These are phyloP conservation scores for Phialophora tarda DNA, from an alignment of 2,329 filamentous ascomycete genomes.

Conservation along the genomic window DNA sequence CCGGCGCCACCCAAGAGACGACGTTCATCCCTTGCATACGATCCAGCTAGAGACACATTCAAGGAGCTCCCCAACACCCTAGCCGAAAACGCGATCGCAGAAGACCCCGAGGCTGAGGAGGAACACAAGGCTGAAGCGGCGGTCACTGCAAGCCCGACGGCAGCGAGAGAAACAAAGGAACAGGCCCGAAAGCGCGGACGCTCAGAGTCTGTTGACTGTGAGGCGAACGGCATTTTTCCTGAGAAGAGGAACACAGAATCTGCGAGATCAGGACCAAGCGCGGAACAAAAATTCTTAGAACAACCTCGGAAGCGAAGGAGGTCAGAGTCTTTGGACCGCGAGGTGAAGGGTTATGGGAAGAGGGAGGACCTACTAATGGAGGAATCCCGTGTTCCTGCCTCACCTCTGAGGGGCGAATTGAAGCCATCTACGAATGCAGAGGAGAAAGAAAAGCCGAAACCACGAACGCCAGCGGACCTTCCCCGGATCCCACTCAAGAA, in stretches of 20 bases:
- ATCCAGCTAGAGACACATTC: slow-evolving; percentile 46
- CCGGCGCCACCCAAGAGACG: slow-evolving; percentile 26
- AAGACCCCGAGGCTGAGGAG: slow-evolving; percentile 34
- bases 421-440: slow-evolving; percentile 19
- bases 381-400: slow-evolving; percentile 28
- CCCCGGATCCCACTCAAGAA: slow-evolving; percentile 34
- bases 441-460: slow-evolving; percentile 21
- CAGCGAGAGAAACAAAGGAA: slow-evolving; percentile 18
- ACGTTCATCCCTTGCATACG: slow-evolving; percentile 42
- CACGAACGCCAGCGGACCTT: slow-evolving; percentile 33
- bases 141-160: slow-evolving; percentile 26
- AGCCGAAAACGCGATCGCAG: slow-evolving; percentile 37
- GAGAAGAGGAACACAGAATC: slow-evolving; percentile 2
- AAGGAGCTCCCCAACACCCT: slow-evolving; percentile 40
- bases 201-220: neutral
- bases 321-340: slow-evolving; percentile 25
- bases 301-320: slow-evolving; percentile 33
- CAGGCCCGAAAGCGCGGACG: slow-evolving; percentile 8
- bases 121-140: slow-evolving; percentile 8
- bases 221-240: neutral
- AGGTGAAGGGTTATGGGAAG: slow-evolving; percentile 12
- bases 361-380: slow-evolving; percentile 19
- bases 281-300: slow-evolving; percentile 16
- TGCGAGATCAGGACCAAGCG: slow-evolving; percentile 22
- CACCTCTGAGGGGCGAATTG: slow-evolving; percentile 14